Conservation (phyloP, 306 rosid species). For the Cucurbita ficifolia region DNA sequence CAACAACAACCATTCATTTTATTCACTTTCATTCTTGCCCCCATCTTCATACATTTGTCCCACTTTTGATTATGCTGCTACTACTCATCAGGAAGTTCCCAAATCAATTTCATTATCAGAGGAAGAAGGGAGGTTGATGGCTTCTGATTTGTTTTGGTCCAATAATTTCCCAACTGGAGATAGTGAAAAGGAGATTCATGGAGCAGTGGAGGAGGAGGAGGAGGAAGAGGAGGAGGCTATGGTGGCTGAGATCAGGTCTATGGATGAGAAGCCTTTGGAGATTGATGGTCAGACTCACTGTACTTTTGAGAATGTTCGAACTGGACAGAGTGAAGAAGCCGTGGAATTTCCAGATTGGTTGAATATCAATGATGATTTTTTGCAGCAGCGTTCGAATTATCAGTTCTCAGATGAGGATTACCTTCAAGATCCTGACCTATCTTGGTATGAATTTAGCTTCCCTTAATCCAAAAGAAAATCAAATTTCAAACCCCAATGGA, state of each 20-base stretch:
- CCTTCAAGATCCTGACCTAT: constrained; percentile 47
- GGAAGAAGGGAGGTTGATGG: not conserved
- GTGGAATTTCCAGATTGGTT: constrained; percentile 78
- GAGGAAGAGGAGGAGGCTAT: too few species aligned
- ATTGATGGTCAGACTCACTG: not conserved
- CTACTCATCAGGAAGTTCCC: constrained; percentile 27
- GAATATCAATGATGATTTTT: constrained; percentile 41
- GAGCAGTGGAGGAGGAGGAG: constrained; percentile 26
- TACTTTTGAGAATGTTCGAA: constrained; percentile 6
- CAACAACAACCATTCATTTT: constrained; percentile 17
- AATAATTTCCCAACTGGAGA: constrained; percentile 15
- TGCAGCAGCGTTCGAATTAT: constrained; percentile 30
- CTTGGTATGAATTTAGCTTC: constrained; percentile 39
- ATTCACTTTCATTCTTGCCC: constrained; percentile 20
- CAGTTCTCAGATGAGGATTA: constrained; percentile 31
- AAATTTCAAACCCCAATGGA: too few species aligned
- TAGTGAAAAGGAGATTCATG: constrained; percentile 26
- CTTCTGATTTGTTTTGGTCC: constrained; percentile 18
- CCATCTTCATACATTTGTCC: constrained; percentile 36
- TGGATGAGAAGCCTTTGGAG: not conserved
- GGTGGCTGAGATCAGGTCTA: too few species aligned
- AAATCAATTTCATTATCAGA: not conserved
- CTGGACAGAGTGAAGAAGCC: constrained; percentile 14
- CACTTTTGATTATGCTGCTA: constrained; percentile 7
- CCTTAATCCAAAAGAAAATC: not conserved